phyloP scores from a whole-genome alignment of 2,329 filamentous ascomycete genomes.

The Niveomyces coronatus region DNA sequence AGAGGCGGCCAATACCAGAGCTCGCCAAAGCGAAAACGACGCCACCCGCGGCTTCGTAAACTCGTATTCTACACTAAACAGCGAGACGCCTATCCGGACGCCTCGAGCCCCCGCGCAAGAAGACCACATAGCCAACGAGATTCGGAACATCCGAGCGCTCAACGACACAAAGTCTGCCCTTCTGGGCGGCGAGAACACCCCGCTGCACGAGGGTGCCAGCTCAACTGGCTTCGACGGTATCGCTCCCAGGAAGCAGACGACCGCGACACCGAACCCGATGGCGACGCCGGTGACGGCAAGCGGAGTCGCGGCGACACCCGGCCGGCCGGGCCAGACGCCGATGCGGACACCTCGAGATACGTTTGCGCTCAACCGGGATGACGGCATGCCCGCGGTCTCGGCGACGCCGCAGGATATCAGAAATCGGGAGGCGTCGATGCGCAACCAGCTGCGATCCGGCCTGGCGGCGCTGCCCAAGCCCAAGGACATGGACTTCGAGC shows the following conservation, averaged over 20 bases:
- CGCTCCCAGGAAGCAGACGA: slow-evolving; percentile 65
- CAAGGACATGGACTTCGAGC: slow-evolving; percentile 88
- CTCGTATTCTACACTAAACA: slow-evolving; percentile 74
- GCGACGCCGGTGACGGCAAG: slow-evolving; percentile 71
- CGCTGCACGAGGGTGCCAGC: slow-evolving; percentile 66
- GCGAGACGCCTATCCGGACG: slow-evolving; percentile 79
- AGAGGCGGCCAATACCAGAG: slow-evolving; percentile 68
- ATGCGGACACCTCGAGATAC: slow-evolving; percentile 81
- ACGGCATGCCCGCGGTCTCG: slow-evolving; percentile 55
- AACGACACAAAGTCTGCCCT: slow-evolving; percentile 92
- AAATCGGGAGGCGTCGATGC: slow-evolving; percentile 57
- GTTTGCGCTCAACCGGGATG: slow-evolving; percentile 69
- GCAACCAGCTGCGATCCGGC: slow-evolving; percentile 57
- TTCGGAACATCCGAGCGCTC: slow-evolving; percentile 82
- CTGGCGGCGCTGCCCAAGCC: slow-evolving; percentile 83
- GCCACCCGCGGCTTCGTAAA: slow-evolving; percentile 78
- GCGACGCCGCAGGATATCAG: slow-evolving; percentile 70
- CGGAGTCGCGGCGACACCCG: slow-evolving; percentile 58
- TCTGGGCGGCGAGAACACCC: slow-evolving; percentile 87
- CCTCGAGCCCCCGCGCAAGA: slow-evolving; percentile 86
- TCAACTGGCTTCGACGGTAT: slow-evolving; percentile 86
- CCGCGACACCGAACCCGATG: slow-evolving; percentile 91
- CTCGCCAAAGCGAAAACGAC: slow-evolving; percentile 70
- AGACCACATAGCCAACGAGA: slow-evolving; percentile 93
- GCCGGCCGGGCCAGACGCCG: slow-evolving; percentile 67